These are phyloP conservation scores for Lactifluus volemus DNA, from an alignment of 768 basidiomycete species.

Conservation along the genomic window DNA sequence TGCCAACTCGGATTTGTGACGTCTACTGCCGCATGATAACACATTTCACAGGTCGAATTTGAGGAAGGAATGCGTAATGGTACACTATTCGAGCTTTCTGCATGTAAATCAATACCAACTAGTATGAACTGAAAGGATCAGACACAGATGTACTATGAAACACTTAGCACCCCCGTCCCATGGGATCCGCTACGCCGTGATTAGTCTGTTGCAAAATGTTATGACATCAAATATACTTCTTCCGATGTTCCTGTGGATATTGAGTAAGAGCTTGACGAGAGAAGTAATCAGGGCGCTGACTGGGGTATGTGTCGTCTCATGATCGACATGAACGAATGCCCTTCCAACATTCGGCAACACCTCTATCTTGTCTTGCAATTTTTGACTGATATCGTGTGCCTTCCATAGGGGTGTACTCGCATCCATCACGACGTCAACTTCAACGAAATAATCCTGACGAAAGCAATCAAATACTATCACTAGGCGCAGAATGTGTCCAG, in stretches of 20 bases:
- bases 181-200: not conserved
- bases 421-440: constrained; percentile 91
- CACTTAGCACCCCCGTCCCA: not conserved
- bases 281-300: constrained; percentile 29
- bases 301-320: constrained; percentile 78
- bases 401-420: constrained; percentile 83
- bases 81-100: not conserved
- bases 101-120: not conserved
- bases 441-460: constrained; percentile 78
- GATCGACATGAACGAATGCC: constrained; percentile 93
- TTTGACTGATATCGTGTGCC: constrained; percentile 79
- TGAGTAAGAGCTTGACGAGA: not conserved
- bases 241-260: constrained; percentile 36
- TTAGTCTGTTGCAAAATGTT: not conserved
- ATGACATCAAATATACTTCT: constrained; percentile 27
- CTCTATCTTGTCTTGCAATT: constrained; percentile 84
- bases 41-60: not conserved
- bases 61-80: not conserved
- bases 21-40: too few relatives aligned
- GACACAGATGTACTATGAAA: not conserved
- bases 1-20: not conserved
- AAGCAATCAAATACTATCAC: not conserved
- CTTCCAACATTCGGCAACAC: constrained; percentile 82
- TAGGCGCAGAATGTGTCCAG: not conserved
- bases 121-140: not conserved